Percentiles rank a stretch among this genome's conserved stretches.
Evolutionary conservation across 1,139 yeast genomes (phyloP).

Genomic region (Arxiozyma slooffiae): DNA sequence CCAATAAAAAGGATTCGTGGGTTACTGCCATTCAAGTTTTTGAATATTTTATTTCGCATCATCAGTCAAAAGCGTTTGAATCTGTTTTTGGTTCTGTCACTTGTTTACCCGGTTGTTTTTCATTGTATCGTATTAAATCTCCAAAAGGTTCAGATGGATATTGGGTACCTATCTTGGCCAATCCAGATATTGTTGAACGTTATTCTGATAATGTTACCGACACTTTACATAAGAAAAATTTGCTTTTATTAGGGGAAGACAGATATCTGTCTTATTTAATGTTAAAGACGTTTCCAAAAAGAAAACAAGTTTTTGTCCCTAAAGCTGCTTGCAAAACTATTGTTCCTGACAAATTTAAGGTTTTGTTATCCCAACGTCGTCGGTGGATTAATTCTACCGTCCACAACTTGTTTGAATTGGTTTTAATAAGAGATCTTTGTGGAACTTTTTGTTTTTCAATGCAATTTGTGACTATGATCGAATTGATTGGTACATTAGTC

Average conservation of each 20-base stretch:
- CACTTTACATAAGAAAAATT: constrained; percentile 81
- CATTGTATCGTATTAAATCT: constrained; percentile 88
- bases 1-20: constrained; percentile 80
- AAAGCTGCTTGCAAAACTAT: constrained; percentile 93
- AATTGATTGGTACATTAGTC: constrained; percentile 81
- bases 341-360: constrained; percentile 79
- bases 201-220: constrained; percentile 84
- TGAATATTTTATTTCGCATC: constrained; percentile 93
- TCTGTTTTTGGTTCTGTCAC: constrained; percentile 95
- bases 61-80: constrained; percentile 92
- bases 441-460: constrained; percentile 96
- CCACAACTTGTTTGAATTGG: constrained; percentile 87
- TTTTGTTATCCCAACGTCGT: constrained; percentile 86
- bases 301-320: constrained; percentile 83
- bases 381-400: constrained; percentile 98
- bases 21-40: constrained; percentile 93
- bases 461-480: constrained; percentile 88
- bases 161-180: constrained; percentile 95
- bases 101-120: constrained; percentile 96
- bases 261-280: constrained; percentile 79
- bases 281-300: constrained; percentile 86
- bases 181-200: constrained; percentile 92
- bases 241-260: constrained; percentile 87
- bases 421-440: constrained; percentile 80
- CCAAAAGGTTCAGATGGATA: constrained; percentile 85